phyloP scores from a whole-genome alignment of 2,329 filamentous ascomycete species.

The Plectosphaerella cucumerina region DNA sequence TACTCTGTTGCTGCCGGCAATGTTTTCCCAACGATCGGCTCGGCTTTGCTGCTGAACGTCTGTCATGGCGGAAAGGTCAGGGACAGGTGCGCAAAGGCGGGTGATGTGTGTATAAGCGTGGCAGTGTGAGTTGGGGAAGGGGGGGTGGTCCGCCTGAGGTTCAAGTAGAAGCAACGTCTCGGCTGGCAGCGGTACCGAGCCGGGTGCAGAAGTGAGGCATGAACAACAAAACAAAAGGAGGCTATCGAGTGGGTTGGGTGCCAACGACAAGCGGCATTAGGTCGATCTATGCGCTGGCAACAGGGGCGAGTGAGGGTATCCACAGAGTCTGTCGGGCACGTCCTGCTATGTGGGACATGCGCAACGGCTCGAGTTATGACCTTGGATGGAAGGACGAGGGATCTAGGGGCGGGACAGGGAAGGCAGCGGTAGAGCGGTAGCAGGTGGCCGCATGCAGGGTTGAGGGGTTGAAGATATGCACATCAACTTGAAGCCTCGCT shows the following conservation, averaged over 20 bases:
- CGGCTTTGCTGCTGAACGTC: slow-evolving; percentile 11
- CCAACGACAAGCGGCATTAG: slow-evolving; percentile 12
- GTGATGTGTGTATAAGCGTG: not conserved
- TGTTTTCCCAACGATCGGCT: slow-evolving; percentile 13
- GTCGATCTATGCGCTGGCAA: slow-evolving; percentile 15
- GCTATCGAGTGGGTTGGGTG: slow-evolving; percentile 1
- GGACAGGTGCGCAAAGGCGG: not conserved
- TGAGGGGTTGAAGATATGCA: not conserved
- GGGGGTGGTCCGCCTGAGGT: not conserved
- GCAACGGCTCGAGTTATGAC: not conserved
- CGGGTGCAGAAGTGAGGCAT: slow-evolving; percentile 6
- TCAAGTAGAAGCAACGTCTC: not conserved
- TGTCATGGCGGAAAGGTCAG: slow-evolving; percentile 11
- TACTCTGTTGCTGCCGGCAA: slow-evolving; percentile 17
- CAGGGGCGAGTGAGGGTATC: slow-evolving; percentile 13
- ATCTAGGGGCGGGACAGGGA: slow-evolving; percentile 12
- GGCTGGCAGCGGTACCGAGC: not conserved
- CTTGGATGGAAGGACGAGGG: slow-evolving; percentile 5
- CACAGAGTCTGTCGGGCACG: slow-evolving; percentile 7
- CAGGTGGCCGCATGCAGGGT: slow-evolving; percentile 7
- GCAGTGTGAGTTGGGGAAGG: not conserved
- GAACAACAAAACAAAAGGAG: not conserved
- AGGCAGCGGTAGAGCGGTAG: slow-evolving; percentile 10
- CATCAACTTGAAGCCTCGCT: too few species aligned
- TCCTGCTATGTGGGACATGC: not conserved